Evolutionary conservation across 2,329 filamentous ascomycete species (phyloP).

Genomic region (Penicillium fuscoglaucum): DNA sequence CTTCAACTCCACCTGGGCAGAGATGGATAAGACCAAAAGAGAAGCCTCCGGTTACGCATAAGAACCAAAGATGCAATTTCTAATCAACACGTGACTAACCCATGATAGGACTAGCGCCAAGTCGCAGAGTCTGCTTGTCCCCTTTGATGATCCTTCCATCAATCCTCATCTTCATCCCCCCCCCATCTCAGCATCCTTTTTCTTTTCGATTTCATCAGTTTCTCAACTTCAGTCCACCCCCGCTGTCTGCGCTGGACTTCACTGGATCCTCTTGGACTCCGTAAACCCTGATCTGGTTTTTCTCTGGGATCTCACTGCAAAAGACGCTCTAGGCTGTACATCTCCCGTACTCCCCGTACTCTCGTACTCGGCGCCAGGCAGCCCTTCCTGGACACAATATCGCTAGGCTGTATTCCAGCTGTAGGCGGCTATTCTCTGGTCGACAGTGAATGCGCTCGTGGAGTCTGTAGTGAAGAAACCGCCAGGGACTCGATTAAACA

Average conservation of each 20-base stretch:
- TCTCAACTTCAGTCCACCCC: constrained; percentile 4
- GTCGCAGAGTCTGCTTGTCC: constrained; percentile 11
- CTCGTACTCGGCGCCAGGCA: constrained; percentile 39
- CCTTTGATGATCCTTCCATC: constrained; percentile 14
- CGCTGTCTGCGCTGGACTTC: constrained; percentile 6
- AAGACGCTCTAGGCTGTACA: constrained; percentile 35
- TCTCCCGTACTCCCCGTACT: constrained; percentile 28
- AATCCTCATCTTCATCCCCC: constrained; percentile 11
- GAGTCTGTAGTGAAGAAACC: constrained; percentile 43
- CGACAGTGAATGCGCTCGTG: constrained; percentile 35
- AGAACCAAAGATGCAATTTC: background rate
- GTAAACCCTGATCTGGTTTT: constrained; percentile 28
- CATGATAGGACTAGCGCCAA: constrained; percentile 1
- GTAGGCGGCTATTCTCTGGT: constrained; percentile 38
- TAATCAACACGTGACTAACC: background rate
- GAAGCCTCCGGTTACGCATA: background rate
- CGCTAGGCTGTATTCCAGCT: constrained; percentile 43
- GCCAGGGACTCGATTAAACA: constrained; percentile 28
- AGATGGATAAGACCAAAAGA: background rate
- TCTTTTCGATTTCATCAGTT: constrained; percentile 14
- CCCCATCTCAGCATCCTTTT: constrained; percentile 14
- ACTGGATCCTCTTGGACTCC: constrained; percentile 17
- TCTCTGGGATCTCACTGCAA: constrained; percentile 22
- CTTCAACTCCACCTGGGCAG: background rate
- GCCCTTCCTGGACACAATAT: constrained; percentile 29